phyloP scores from a whole-genome alignment of 1,139 yeast species.

The Geotrichum fermentans region DNA sequence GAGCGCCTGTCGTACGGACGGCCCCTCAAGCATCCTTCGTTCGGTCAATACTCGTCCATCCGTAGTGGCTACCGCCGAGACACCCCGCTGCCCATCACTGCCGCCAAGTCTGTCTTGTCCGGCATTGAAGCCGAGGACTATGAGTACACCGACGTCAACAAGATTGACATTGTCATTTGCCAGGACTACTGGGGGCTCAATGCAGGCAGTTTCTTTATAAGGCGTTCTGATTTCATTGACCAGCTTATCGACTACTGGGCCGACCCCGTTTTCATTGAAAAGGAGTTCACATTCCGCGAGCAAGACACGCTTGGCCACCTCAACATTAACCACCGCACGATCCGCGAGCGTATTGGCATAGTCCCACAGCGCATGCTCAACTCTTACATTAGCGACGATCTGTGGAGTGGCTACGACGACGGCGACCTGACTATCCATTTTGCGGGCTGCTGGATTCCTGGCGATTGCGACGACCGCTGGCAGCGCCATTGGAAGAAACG shows the following conservation, averaged over 20 bases:
- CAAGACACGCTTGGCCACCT: constrained; percentile 24
- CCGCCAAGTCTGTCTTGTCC: constrained; percentile 1
- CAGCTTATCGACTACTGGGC: constrained; percentile 28
- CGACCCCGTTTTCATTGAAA: constrained; percentile 22
- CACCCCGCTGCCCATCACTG: background rate
- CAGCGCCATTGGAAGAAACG: constrained; percentile 13
- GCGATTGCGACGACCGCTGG: constrained; percentile 18
- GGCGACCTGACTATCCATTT: constrained; percentile 21
- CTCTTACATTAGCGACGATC: constrained; percentile 22
- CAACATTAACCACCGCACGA: constrained; percentile 15
- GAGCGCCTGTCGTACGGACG: constrained; percentile 21
- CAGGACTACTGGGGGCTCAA: constrained; percentile 28
- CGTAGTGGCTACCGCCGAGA: constrained; percentile 8
- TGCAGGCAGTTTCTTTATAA: constrained; percentile 30
- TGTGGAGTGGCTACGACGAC: constrained; percentile 14
- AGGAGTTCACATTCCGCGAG: constrained; percentile 23
- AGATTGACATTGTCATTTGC: constrained; percentile 25
- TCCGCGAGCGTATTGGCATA: constrained; percentile 26
- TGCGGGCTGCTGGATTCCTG: constrained; percentile 23
- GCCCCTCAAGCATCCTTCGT: constrained; percentile 18
- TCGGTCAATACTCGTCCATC: constrained; percentile 16
- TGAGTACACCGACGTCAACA: constrained; percentile 16
- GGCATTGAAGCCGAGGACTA: constrained; percentile 5
- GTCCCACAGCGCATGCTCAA: constrained; percentile 29
- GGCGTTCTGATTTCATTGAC: constrained; percentile 26